phyloP scores from a whole-genome alignment of 139 green algal genomes.

The Deuterostichococcus epilithicus region DNA sequence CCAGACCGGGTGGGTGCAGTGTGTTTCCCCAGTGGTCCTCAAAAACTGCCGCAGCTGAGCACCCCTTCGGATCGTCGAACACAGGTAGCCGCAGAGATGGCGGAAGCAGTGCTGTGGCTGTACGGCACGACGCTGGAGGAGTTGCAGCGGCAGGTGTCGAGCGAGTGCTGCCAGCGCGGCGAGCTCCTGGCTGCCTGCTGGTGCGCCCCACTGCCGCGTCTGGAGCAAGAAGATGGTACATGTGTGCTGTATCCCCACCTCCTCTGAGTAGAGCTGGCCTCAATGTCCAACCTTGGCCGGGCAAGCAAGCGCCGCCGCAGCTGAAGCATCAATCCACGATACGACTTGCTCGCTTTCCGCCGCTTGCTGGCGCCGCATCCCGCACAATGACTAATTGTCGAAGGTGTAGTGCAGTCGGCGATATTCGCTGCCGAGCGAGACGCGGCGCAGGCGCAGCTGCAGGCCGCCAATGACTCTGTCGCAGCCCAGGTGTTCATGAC shows the following conservation, averaged over 20 bases:
- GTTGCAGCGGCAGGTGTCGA: slow-evolving; percentile 38
- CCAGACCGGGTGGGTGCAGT: not conserved
- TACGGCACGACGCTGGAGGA: slow-evolving; percentile 49
- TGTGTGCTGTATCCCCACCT: slow-evolving; percentile 39
- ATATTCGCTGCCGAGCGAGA: too few species aligned
- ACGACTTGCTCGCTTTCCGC: slow-evolving; percentile 3
- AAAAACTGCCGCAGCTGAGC: not conserved
- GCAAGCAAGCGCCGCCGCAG: too few species aligned
- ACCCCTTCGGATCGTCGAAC: not conserved
- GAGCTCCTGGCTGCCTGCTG: slow-evolving; percentile 35
- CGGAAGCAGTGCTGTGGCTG: slow-evolving; percentile 47
- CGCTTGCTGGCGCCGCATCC: not conserved
- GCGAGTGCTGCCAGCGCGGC: slow-evolving; percentile 44
- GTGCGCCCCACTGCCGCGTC: too few species aligned
- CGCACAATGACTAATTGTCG: too few species aligned
- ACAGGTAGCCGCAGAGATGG: slow-evolving; percentile 22
- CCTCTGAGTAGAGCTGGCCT: slow-evolving; percentile 23
- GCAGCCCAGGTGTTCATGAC: too few species aligned
- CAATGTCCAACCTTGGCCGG: not conserved
- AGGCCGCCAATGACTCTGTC: too few species aligned
- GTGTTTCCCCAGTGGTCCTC: not conserved
- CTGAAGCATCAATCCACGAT: not conserved
- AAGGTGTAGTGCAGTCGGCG: too few species aligned
- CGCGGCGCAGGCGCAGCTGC: too few species aligned
- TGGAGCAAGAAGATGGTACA: not conserved